Evolutionary conservation across 805 yeast species (phyloP).

Genomic region (Millerozyma miso): DNA sequence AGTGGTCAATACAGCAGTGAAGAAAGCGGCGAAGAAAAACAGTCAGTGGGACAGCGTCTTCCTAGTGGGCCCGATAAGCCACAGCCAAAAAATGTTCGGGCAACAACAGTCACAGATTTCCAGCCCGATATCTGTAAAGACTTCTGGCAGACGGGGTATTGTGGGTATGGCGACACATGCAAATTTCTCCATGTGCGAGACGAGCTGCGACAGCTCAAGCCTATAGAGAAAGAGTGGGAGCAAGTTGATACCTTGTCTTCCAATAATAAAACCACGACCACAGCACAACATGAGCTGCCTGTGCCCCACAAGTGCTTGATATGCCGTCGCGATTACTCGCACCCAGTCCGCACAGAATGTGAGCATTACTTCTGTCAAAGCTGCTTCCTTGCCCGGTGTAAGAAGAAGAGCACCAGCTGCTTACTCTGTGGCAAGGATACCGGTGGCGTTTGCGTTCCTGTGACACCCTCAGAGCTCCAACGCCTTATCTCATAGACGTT

Average conservation of each 20-base stretch:
- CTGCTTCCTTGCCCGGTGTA: conserved; percentile 51
- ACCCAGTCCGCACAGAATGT: conserved; percentile 59
- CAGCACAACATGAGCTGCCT: conserved; percentile 6
- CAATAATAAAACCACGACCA: not conserved
- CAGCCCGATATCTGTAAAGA: conserved; percentile 96
- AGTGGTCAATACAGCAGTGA: not conserved
- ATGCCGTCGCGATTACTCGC: conserved; percentile 51
- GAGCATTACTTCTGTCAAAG: conserved; percentile 59
- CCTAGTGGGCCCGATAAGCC: conserved; percentile 20
- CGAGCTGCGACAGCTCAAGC: conserved; percentile 70
- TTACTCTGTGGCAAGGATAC: conserved; percentile 58
- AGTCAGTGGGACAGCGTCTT: not conserved
- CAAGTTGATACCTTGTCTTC: no score
- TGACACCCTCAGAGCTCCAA: conserved; percentile 31
- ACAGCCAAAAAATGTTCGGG: conserved; percentile 42
- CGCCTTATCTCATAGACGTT: conserved; percentile 7
- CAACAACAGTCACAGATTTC: conserved; percentile 74
- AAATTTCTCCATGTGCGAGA: conserved; percentile 90
- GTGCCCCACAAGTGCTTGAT: conserved; percentile 60
- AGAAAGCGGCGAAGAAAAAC: conserved; percentile 2
- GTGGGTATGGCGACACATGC: conserved; percentile 97
- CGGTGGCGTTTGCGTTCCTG: conserved; percentile 55
- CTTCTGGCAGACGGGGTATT: conserved; percentile 83
- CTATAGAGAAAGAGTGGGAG: conserved; percentile 69
- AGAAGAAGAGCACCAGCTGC: conserved; percentile 43